These are phyloP conservation scores for Ramularia endophylla DNA, from an alignment of 2,329 filamentous ascomycete genomes.

Conservation along the genomic window DNA sequence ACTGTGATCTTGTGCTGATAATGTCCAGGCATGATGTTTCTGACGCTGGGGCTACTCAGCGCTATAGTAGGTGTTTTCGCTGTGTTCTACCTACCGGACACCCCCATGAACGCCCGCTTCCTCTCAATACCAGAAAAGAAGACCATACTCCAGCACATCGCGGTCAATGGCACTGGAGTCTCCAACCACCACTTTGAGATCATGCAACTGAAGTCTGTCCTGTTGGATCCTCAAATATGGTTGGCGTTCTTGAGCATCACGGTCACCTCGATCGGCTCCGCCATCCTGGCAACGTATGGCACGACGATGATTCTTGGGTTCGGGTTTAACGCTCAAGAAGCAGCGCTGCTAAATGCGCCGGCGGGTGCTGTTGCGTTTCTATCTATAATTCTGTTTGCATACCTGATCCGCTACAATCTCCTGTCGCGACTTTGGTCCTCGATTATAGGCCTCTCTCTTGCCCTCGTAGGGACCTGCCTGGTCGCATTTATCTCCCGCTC, in stretches of 20 bases:
- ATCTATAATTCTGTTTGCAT: too few species aligned
- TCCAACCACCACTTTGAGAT: slow-evolving; percentile 35
- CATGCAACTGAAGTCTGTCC: slow-evolving; percentile 50
- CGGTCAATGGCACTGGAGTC: slow-evolving; percentile 38
- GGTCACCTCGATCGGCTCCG: slow-evolving; percentile 32
- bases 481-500: slow-evolving; percentile 26
- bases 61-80: slow-evolving; percentile 31
- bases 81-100: slow-evolving; percentile 28
- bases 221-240: slow-evolving; percentile 56
- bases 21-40: slow-evolving; percentile 29
- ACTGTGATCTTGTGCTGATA: too few species aligned
- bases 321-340: slow-evolving; percentile 25
- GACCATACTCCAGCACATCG: slow-evolving; percentile 41
- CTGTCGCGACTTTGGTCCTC: slow-evolving; percentile 23
- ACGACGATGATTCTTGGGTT: slow-evolving; percentile 28
- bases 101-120: slow-evolving; percentile 24
- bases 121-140: slow-evolving; percentile 32
- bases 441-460: slow-evolving; percentile 12
- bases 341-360: slow-evolving; percentile 46
- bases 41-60: slow-evolving; percentile 41
- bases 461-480: slow-evolving; percentile 21
- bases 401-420: slow-evolving; percentile 11
- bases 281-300: slow-evolving; percentile 35
- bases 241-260: slow-evolving; percentile 29
- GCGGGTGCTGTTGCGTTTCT: slow-evolving; percentile 49